Base-by-base conservation (phyloP, 2,329 filamentous ascomycete species). In the Ambrosiella beaveri region DNA sequence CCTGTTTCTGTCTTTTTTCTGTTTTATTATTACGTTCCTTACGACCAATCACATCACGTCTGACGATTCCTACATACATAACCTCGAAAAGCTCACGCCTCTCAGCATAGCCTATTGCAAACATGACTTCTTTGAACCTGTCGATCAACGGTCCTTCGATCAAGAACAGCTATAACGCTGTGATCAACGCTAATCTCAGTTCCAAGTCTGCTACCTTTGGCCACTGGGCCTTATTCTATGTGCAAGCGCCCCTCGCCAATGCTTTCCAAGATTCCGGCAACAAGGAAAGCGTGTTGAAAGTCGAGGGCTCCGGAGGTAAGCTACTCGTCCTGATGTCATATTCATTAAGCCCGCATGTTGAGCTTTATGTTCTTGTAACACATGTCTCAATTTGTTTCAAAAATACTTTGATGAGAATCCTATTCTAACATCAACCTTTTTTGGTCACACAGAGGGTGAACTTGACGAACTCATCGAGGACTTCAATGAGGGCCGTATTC, bases 261-360 rank as follows among this genome's bases (percentile, higher is more conserved):
- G 90, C 90, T 61, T 98, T 98, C 70, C 88, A 95, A 71, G 87
- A 93, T 68, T 77, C 80, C 59, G 84, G 80, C 44, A 77, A 81
- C 63, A 97, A 96, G 73, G 91, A 97, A 73, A 97, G 91, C 70
- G 81, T 96, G 1, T 74, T 98, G 64, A 97, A 96, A 72, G 91
- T 98, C 56, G 89, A 97, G 69, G 84, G 78, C 67, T 94, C 88
- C 54, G 91, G 90, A 74, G 86, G 88, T 91, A 71, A 65, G 71
- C 47, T 51, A 7, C 47, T 35, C 12, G 6, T 35, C 47, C n/a
- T 15, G n/a, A 47, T 13, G n/a, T 13, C 7, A 8, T 47, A 17
- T 8, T 17, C n/a, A n/a, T 47, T n/a, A 15, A 15, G 44, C n/a
- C 13, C 2, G 44, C 44, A 8, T 47, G 44, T 19, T 17, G 44